Evolutionary conservation across 108 stramenopile species (phyloP), one percentile per base, ranked within the genome.

Genomic region (Skeletonema costatum): DNA sequence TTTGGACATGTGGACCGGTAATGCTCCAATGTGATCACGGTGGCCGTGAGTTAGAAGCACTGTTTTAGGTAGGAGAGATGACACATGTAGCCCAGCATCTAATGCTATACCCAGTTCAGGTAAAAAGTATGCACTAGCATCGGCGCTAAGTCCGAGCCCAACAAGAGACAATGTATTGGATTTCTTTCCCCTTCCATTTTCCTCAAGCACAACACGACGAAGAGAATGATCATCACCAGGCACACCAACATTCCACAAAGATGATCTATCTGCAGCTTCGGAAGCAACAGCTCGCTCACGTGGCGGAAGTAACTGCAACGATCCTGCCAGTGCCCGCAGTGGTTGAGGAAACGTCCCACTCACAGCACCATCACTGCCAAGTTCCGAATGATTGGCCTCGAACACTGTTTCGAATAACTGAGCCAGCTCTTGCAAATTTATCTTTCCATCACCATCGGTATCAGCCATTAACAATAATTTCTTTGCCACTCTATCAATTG

Each of bases 171-270:
- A 21, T 6, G 33, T 14, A 5, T 78, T 60, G 9, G 71, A 78
- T 31, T 72, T 41, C 39, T 39, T 17, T 16, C 42, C 42, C 39
- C 30, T 17, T 30, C 42, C 42, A 31, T 66, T 66, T 41, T 69
- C 48, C 38, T 84, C 85, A 58, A 86, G 32, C 1, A 76, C 39
- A 13, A 88, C 85, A 46, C 72, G 65, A 21, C 85, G 75, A 11
- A 88, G 73, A 5, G 87, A 77, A 65, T 88, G 85, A 65, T 88
- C 87, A 68, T 88, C 87, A 11, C 87, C 87, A 5, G 87, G 83
- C 30, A 86, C 85, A 17, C 85, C 87, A 14, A 86, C 71, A 64
- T 86, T 80, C 82, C 82, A 88, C 19, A 65, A 25, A 14, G 42
- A 5, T 2, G 73, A 68, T 51, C 71, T 48, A 5, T 68, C 51